A percentile compares a stretch with the other conserved stretches of the same genome.
Evolutionary conservation across 73 alveolate species (phyloP).

Genomic region (Effrenium voratum): DNA sequence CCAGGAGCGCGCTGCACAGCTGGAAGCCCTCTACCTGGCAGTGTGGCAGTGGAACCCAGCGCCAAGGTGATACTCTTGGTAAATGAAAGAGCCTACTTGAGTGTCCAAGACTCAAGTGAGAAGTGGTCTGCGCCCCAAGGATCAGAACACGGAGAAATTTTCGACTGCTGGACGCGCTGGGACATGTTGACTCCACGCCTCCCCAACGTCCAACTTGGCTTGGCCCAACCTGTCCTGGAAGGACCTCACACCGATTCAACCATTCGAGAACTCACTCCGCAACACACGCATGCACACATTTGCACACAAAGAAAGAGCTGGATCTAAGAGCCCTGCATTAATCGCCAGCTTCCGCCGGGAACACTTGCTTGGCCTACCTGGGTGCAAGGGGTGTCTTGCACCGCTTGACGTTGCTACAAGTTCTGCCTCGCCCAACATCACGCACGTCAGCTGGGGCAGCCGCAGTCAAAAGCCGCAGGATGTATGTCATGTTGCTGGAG

Average conservation of each 20-base stretch:
- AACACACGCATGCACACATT: neutral
- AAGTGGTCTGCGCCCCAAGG: neutral
- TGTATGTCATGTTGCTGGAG: neutral
- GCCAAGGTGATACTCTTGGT: neutral
- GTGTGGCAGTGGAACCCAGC: neutral
- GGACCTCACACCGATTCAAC: neutral
- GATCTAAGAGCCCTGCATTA: neutral
- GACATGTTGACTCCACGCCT: neutral
- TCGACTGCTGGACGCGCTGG: neutral
- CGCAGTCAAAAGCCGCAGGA: neutral
- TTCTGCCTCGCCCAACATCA: neutral
- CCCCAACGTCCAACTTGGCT: neutral
- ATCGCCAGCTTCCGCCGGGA: neutral
- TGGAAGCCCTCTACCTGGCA: neutral
- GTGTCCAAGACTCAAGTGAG: neutral
- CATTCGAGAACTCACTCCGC: neutral
- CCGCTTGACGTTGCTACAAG: no score
- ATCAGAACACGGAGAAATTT: neutral
- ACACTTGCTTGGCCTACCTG: neutral
- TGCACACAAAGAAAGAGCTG: no score
- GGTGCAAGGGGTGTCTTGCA: neutral
- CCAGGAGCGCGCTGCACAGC: neutral
- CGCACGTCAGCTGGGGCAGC: no score
- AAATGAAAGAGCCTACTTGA: neutral
- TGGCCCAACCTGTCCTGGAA: neutral